phyloP scores from a whole-genome alignment of 1,139 yeast genomes.

The Yamadazyma trypodendri region DNA sequence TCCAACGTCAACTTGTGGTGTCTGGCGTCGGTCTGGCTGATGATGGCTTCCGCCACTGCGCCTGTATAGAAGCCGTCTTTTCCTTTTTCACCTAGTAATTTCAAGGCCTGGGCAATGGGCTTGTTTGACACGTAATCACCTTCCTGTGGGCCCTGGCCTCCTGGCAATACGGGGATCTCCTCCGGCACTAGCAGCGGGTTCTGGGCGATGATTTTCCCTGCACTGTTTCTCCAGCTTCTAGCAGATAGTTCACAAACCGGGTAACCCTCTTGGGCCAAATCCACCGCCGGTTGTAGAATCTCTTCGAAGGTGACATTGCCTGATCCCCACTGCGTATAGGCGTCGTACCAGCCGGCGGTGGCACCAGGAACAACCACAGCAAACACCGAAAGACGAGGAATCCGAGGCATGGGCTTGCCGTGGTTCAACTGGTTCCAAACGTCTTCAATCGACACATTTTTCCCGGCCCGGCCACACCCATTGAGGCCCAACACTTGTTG shows the following conservation, averaged over 20 bases:
- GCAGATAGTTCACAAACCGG: conserved; percentile 64
- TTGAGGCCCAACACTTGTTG: conserved; percentile 64
- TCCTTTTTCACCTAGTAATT: conserved; percentile 54
- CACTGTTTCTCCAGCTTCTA: conserved; percentile 47
- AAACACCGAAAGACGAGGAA: conserved; percentile 51
- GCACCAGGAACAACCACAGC: conserved; percentile 20
- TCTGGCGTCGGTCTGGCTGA: conserved; percentile 48
- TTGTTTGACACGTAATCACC: conserved; percentile 62
- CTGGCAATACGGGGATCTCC: conserved; percentile 30
- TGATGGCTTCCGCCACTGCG: conserved; percentile 61
- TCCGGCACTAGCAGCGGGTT: conserved; percentile 29
- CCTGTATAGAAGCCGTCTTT: conserved; percentile 70
- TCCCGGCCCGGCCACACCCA: conserved; percentile 76
- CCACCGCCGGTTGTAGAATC: conserved; percentile 67
- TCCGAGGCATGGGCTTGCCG: conserved; percentile 41
- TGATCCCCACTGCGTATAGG: conserved; percentile 69
- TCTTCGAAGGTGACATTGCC: conserved; percentile 61
- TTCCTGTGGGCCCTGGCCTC: conserved; percentile 45
- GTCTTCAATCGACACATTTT: conserved; percentile 48
- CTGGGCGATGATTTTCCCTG: conserved; percentile 34
- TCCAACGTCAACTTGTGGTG: conserved; percentile 57
- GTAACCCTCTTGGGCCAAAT: conserved; percentile 66
- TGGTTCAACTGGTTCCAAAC: conserved; percentile 41
- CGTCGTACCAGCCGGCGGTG: conserved; percentile 34
- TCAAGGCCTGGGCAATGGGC: conserved; percentile 54